phyloP scores from a whole-genome alignment of 352 stramenopile genomes.

The Globisporangium cylindrosporum region DNA sequence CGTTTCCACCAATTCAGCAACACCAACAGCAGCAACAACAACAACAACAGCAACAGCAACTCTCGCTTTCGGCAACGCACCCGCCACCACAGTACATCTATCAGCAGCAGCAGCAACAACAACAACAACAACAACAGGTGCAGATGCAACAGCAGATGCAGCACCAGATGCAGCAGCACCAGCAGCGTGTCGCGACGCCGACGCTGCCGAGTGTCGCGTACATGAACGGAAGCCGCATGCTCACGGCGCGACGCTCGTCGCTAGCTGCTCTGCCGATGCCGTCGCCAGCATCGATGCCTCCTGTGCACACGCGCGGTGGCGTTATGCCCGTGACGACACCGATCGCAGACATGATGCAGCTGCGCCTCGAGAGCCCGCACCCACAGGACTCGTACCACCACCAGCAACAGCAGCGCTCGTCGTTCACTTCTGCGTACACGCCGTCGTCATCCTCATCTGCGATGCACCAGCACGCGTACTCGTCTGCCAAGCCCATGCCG shows the following conservation, averaged over 20 bases:
- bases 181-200: slow-evolving; percentile 26
- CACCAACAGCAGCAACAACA: slow-evolving; percentile 18
- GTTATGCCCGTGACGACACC: slow-evolving; percentile 46
- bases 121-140: slow-evolving; percentile 25
- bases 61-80: slow-evolving; percentile 18
- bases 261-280: slow-evolving; percentile 53
- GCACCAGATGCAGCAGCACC: slow-evolving; percentile 27
- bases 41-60: background rate
- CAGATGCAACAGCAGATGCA: slow-evolving; percentile 28
- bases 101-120: slow-evolving; percentile 14
- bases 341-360: slow-evolving; percentile 74
- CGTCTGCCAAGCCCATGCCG: slow-evolving; percentile 38
- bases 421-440: slow-evolving; percentile 14
- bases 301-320: background rate
- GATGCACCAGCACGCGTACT: slow-evolving; percentile 50
- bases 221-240: slow-evolving; percentile 23
- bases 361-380: slow-evolving; percentile 50
- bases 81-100: slow-evolving; percentile 18
- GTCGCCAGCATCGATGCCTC: slow-evolving; percentile 23
- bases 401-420: slow-evolving; percentile 11
- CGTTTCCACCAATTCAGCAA: slow-evolving; percentile 34
- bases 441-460: slow-evolving; percentile 11
- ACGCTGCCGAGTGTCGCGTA: slow-evolving; percentile 36
- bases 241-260: slow-evolving; percentile 45
- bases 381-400: slow-evolving; percentile 16